phyloP scores from a whole-genome alignment of 2,329 filamentous ascomycete species.

The Trichophyton benhamiae region DNA sequence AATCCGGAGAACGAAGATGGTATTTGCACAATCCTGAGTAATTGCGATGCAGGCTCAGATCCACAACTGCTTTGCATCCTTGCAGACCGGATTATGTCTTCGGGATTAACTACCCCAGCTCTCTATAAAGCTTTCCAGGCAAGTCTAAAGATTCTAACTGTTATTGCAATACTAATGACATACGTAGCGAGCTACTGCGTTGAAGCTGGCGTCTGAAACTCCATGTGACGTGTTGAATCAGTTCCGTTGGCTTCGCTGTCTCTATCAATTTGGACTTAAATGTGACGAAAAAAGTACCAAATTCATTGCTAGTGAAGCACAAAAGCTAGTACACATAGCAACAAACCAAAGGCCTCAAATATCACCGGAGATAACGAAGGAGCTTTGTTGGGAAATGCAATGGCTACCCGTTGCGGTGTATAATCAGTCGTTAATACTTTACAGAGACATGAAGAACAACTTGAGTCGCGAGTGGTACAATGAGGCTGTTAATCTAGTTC shows the following conservation, averaged over 20 bases:
- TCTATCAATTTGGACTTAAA: background rate
- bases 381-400: background rate
- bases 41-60: background rate
- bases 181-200: background rate
- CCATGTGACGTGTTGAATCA: background rate
- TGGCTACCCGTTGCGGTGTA: constrained; percentile 45
- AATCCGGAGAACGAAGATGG: background rate
- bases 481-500: constrained; percentile 12
- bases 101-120: background rate
- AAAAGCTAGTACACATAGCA: background rate
- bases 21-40: background rate
- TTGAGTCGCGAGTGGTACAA: constrained; percentile 26
- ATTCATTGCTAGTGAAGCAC: background rate
- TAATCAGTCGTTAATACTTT: constrained; percentile 46
- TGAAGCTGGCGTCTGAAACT: background rate
- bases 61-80: background rate
- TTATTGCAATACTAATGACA: background rate
- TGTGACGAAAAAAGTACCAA: background rate
- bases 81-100: background rate
- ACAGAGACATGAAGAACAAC: constrained; percentile 14
- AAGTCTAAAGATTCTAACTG: background rate
- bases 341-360: background rate
- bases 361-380: background rate
- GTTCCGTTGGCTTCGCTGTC: background rate
- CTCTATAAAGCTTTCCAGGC: background rate